Evolutionary conservation across 2,329 filamentous ascomycete genomes (phyloP), one percentile per base, ranked within the genome.

Genomic region (Neopestalotiopsis sp.): DNA sequence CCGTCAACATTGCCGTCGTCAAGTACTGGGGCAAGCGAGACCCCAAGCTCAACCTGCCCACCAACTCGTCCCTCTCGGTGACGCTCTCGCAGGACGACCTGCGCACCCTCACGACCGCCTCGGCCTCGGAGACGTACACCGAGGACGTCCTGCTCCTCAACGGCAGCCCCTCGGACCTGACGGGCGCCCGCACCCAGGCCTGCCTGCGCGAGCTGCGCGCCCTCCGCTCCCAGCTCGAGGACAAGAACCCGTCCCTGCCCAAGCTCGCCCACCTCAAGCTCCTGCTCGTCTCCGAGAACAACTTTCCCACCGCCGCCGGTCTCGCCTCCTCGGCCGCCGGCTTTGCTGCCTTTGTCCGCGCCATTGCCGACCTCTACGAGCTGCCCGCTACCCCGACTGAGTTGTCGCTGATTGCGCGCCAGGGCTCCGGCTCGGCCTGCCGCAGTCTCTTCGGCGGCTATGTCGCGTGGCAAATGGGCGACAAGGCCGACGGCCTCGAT

Each of bases 11-110:
- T 79, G 95, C 95, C 73, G 95, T 98, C 69, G 96, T 98, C 84
- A 98, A 98, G 92, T 97, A 99, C 89, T 99, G 97, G 96, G 96
- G 97, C 75, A 99, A 99, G 85, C 93, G 96, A 71, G 95, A 98
- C 82, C 83, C 93, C 66, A 94, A 93, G 80, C 90, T 98, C 76
- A 99, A 99, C 83, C 92, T 98, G 68, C 96, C 96, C 45, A 98
- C 96, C 79, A 99, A 99, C 86, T 97, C 94, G 73, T 99, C 96
- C 73, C 91, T 99, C 78, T 97, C 94, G 72, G 95, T 99, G 69
- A 99, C 96, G 68, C 92, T 99, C 76, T 96, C 94, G 65, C 96
- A 99, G 84, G 87, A 89, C 80, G 95, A 98, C 78, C 90, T 99
- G 72, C 94, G 95, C 79, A 98, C 96, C 68, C 92, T 98, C 80